A percentile compares a stretch with the other conserved stretches of the same genome.
phyloP scores from a whole-genome alignment of 2,329 filamentous ascomycete species.

The Beauveria pseudobassiana region DNA sequence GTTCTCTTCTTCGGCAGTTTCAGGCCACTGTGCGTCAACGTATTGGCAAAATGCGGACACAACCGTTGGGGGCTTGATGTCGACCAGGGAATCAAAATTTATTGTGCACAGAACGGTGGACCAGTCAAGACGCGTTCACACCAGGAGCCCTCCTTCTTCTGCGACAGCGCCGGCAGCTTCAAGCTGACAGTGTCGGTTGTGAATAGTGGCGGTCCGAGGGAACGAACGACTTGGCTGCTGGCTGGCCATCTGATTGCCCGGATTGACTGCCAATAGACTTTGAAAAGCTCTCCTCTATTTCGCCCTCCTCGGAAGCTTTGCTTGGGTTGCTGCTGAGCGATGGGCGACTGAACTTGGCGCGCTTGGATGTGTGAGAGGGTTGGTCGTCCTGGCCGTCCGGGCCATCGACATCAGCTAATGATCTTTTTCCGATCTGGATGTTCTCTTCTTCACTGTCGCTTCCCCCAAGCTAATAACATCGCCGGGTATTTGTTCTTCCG shows the following conservation, averaged over 20 bases:
- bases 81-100: conserved; percentile 18
- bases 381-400: conserved; percentile 13
- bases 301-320: conserved; percentile 25
- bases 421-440: conserved; percentile 20
- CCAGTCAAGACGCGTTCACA: conserved; percentile 6
- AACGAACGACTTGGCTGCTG: conserved; percentile 14
- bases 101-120: conserved; percentile 11
- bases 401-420: conserved; percentile 19
- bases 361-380: conserved; percentile 4
- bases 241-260: conserved; percentile 1
- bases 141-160: conserved; percentile 10
- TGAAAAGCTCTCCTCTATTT: conserved; percentile 22
- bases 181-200: not conserved
- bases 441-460: conserved; percentile 19
- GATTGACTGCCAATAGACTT: conserved; percentile 2
- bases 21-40: conserved; percentile 23
- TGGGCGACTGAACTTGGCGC: not conserved
- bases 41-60: conserved; percentile 24
- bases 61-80: conserved; percentile 19
- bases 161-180: conserved; percentile 9
- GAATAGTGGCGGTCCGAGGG: conserved; percentile 21
- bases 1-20: conserved; percentile 23
- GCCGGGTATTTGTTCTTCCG: conserved; percentile 12
- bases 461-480: conserved; percentile 18
- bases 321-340: conserved; percentile 17